A percentile compares a stretch with the other conserved stretches of the same genome.
phyloP scores from a whole-genome alignment of 805 yeast genomes.

The Dipodascus albidus region DNA sequence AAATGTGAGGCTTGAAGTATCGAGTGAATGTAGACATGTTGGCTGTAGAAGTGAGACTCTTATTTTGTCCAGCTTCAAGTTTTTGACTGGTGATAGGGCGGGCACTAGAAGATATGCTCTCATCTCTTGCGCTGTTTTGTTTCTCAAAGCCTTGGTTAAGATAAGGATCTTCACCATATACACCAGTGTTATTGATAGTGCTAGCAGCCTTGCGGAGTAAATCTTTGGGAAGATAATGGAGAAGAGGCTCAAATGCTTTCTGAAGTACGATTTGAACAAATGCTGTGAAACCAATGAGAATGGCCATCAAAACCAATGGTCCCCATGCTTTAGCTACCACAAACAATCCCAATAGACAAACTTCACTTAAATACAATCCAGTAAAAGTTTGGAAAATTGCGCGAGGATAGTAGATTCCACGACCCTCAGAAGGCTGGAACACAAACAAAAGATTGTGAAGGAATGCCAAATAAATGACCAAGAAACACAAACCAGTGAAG shows the following conservation, averaged over 20 bases:
- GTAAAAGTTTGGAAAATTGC: slow-evolving; percentile 81
- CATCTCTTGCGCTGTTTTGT: not conserved
- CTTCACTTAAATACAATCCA: slow-evolving; percentile 80
- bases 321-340: slow-evolving; percentile 95
- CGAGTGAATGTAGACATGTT: slow-evolving; percentile 29
- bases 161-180: slow-evolving; percentile 5
- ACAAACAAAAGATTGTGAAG: slow-evolving; percentile 69
- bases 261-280: slow-evolving; percentile 58
- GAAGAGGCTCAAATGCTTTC: slow-evolving; percentile 52
- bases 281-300: slow-evolving; percentile 52
- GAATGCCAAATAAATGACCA: slow-evolving; percentile 63
- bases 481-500: slow-evolving; percentile 63
- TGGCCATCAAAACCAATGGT: slow-evolving; percentile 65
- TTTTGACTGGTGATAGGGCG: not conserved
- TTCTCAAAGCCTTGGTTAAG: not conserved
- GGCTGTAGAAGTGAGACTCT: not conserved
- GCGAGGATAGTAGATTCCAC: slow-evolving; percentile 79
- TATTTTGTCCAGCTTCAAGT: slow-evolving; percentile 12
- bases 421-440: slow-evolving; percentile 52
- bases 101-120: not conserved
- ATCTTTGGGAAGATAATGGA: slow-evolving; percentile 29
- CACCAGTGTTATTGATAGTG: not conserved
- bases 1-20: slow-evolving; percentile 44
- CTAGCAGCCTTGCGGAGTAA: slow-evolving; percentile 13
- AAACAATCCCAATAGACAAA: slow-evolving; percentile 77